Evolutionary conservation across 2,329 filamentous ascomycete genomes (phyloP).

Genomic region (Talaromyces rugulosus): DNA sequence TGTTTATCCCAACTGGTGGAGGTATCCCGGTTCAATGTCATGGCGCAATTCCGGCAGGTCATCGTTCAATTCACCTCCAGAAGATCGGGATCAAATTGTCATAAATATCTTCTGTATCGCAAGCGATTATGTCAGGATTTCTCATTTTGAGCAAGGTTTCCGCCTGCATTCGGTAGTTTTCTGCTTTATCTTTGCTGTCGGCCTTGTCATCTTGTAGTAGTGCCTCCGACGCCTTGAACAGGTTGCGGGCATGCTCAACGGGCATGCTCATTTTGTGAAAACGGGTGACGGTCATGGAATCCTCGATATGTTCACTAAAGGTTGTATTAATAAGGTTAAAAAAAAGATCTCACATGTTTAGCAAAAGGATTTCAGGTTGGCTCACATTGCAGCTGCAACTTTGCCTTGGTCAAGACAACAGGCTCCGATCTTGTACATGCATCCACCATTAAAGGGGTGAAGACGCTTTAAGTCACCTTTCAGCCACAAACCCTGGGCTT

Average conservation of each 20-base stretch:
- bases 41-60: not conserved
- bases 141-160: not conserved
- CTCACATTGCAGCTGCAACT: not conserved
- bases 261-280: not conserved
- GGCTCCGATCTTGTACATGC: not conserved
- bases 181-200: not conserved
- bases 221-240: not conserved
- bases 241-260: not conserved
- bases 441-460: conserved; percentile 1
- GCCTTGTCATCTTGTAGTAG: not conserved
- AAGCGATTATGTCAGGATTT: not conserved
- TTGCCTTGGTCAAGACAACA: conserved; percentile 2
- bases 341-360: not conserved
- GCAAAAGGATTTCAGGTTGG: not conserved
- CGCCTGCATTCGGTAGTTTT: not conserved
- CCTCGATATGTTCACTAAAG: not conserved
- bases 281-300: not conserved
- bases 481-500: not conserved
- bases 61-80: not conserved
- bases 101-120: not conserved
- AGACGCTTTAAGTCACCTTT: not conserved
- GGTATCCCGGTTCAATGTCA: not conserved
- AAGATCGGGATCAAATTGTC: not conserved
- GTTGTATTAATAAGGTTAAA: not conserved
- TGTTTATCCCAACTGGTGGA: too few relatives aligned